Conservation (phyloP, 108 stramenopile genomes). For the Cyclotella distinguenda region DNA sequence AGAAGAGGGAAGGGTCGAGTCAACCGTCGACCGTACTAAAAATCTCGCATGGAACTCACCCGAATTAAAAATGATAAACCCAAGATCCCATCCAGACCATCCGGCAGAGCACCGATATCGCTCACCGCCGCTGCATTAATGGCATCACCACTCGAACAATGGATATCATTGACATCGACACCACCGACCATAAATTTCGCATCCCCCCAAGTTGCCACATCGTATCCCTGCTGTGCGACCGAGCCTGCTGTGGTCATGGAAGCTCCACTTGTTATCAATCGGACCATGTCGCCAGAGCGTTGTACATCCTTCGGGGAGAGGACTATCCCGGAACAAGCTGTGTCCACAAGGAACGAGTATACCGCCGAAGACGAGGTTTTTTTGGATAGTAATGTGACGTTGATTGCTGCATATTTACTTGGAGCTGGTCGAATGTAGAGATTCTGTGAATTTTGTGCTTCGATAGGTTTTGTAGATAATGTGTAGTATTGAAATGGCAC, state of each 20-base stretch:
- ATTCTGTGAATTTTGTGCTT: constrained; percentile 42
- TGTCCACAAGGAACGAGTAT: constrained; percentile 69
- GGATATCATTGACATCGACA: constrained; percentile 6
- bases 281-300: constrained; percentile 41
- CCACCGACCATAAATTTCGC: constrained; percentile 43
- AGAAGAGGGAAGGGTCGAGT: too few relatives aligned
- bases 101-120: constrained; percentile 75
- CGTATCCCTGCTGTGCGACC: constrained; percentile 23
- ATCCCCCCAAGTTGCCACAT: constrained; percentile 55
- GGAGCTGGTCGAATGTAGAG: constrained; percentile 46
- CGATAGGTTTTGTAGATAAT: constrained; percentile 39
- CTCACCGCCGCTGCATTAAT: constrained; percentile 58
- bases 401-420: constrained; percentile 59
- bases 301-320: constrained; percentile 56
- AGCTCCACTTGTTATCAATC: constrained; percentile 28
- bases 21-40: not conserved
- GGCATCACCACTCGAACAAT: constrained; percentile 3
- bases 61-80: constrained; percentile 71
- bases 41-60: not conserved
- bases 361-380: constrained; percentile 5
- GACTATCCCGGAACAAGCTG: constrained; percentile 79
- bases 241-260: constrained; percentile 75
- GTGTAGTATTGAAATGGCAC: constrained; percentile 28
- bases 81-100: constrained; percentile 69
- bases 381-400: constrained; percentile 31